phyloP scores from a whole-genome alignment of 2,329 filamentous ascomycete genomes.

The Ophiobolus disseminans region DNA sequence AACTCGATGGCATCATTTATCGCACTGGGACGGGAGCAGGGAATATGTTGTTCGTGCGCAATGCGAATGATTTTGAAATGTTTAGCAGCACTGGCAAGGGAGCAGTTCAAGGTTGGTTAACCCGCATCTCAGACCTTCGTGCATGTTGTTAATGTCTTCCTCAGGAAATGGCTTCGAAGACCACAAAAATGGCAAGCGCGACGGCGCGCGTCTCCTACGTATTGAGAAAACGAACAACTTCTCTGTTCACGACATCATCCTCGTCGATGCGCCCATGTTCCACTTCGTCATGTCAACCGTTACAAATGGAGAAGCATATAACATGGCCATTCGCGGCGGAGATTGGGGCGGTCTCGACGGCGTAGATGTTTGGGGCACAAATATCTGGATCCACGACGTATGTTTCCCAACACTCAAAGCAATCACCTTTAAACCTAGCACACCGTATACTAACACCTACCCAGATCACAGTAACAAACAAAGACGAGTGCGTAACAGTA shows the following conservation, averaged over 20 bases:
- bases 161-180: slow-evolving; percentile 58
- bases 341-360: slow-evolving; percentile 63
- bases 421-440: background rate
- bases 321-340: slow-evolving; percentile 62
- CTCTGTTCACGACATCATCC: slow-evolving; percentile 58
- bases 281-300: slow-evolving; percentile 61
- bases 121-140: background rate
- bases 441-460: background rate
- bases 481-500: slow-evolving; percentile 67
- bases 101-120: slow-evolving; percentile 55
- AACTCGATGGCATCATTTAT: slow-evolving; percentile 62
- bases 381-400: slow-evolving; percentile 65
- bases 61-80: slow-evolving; percentile 61
- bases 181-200: slow-evolving; percentile 51
- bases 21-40: slow-evolving; percentile 58
- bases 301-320: slow-evolving; percentile 62
- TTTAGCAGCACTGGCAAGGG: slow-evolving; percentile 61
- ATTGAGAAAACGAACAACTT: slow-evolving; percentile 56
- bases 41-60: slow-evolving; percentile 62
- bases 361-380: slow-evolving; percentile 61
- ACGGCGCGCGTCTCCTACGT: slow-evolving; percentile 56
- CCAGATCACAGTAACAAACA: slow-evolving; percentile 65
- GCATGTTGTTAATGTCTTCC: background rate
- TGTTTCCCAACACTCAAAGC: background rate
- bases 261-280: slow-evolving; percentile 60